Base-by-base conservation (phyloP, 768 basidiomycete genomes). In the Serendipita sp. region DNA sequence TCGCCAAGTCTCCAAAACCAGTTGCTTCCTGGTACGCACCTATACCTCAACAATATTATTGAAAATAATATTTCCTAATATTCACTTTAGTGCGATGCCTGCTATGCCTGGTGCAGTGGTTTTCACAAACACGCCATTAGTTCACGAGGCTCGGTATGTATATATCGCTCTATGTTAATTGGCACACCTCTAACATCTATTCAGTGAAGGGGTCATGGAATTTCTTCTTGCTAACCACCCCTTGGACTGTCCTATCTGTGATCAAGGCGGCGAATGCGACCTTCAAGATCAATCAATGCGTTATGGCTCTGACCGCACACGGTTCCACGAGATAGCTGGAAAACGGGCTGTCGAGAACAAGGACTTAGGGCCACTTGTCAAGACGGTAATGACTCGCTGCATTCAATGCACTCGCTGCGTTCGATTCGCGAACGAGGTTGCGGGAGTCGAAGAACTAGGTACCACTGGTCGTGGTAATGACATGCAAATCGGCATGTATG, bases 401-500 rank as follows among this genome's bases (percentile, higher is more conserved):
- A 98, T 99, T 68, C 96, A 99, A 74, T 99, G 96, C 76, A 99
- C 96, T 3, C 91, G 96, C 64, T 99, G 96, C 74, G 90, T 98
- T 28, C 89, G 96, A 60, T 99, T 99, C 71, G 95, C 96, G 30
- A 99, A 98, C 75, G 96, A 99, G 72, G 95, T 98, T 48, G 96
- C 96, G 1, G 96, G 96, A 62, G 93, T 97, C 5, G 93, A 98
- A 75, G 95, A 98, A 69, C 77, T 99, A 24, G 96, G 96, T 45
- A 93, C 93, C 2, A 94, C 93, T 2, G 96, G 96, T 11, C 86
- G 95, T 64, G 96, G 96, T 56, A 98, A 99, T 72, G 93, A 95
- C 77, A 78, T 99, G 77, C 93, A 98, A 76, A 98, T 99, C 69
- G 94, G 95, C 64, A 98, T 86, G 78, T 98, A 99, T 70, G 88